Evolutionary conservation across 306 rosid genomes (phyloP).

Genomic region (Inga oerstediana): DNA sequence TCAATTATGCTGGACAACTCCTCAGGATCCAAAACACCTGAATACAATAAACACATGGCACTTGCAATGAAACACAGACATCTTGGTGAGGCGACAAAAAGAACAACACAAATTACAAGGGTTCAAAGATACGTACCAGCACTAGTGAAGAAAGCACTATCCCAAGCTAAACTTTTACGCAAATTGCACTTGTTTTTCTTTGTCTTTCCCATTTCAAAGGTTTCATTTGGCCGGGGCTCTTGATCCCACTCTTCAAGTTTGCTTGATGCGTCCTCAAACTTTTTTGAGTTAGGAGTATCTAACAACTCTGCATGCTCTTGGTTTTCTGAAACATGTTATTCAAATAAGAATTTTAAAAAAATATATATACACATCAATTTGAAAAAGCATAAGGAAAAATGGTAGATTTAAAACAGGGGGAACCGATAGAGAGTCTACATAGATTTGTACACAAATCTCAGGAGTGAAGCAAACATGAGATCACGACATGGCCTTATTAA

Average conservation of each 20-base stretch:
- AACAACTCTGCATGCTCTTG: slow-evolving; percentile 43
- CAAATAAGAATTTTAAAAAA: neutral
- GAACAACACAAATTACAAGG: neutral
- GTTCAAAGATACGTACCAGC: slow-evolving; percentile 61
- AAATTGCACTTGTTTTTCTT: slow-evolving; percentile 72
- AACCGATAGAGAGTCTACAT: neutral
- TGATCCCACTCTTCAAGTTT: slow-evolving; percentile 48
- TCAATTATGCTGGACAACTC: slow-evolving; percentile 83
- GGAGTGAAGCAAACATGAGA: neutral
- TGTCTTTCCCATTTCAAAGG: slow-evolving; percentile 48
- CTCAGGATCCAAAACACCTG: slow-evolving; percentile 90
- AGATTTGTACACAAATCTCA: neutral
- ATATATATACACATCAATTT: neutral
- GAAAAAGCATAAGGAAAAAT: neutral
- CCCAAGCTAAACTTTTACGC: slow-evolving; percentile 98
- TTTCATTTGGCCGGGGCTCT: slow-evolving; percentile 48
- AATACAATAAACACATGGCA: slow-evolving; percentile 27
- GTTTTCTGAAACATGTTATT: slow-evolving; percentile 42
- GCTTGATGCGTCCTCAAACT: slow-evolving; percentile 51
- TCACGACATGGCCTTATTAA: neutral
- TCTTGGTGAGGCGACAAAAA: neutral
- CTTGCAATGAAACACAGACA: slow-evolving; percentile 6
- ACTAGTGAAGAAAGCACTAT: slow-evolving; percentile 87
- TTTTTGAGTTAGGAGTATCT: slow-evolving; percentile 47
- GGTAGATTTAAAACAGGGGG: neutral